Evolutionary conservation across 345 rosid genomes (phyloP), one percentile per base, ranked within the genome.

Genomic region (Diplotaxis tenuifolia): DNA sequence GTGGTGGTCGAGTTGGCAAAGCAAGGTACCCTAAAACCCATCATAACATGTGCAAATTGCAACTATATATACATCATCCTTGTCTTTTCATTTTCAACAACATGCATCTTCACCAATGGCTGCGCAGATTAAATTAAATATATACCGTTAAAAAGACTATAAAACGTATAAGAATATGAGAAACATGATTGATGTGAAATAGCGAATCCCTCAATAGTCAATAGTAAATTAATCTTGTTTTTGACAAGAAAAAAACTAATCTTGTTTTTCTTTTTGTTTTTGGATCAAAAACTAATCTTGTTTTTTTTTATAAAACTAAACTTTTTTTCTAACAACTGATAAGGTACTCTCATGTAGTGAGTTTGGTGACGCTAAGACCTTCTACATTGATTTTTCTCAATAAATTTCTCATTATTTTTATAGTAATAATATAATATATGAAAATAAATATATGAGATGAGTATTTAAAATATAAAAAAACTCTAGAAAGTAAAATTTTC

Each of bases 41-140:
- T 75, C 74, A 69, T 69, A 38, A 42, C 79, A 75, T 75, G 79
- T 69, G 74, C 74, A 61, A 62, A 53, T 74, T 74, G 68, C 55
- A 19, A 60, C 38, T 10, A 6, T 61, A 34, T 22, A 72, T 23
- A 74, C 68, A 67, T 67, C 68, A 74, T 6, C 31, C 28, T 66
- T 74, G 72, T 67, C 78, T 32, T 74, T 47, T 74, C 67, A 34
- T 56, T 29, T 6, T 66, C 65, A 50, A 74, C 66, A 66, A 74
- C 67, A 58, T 74, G 72, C 62, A 32, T 67, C 29, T 67, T 58
- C 36, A 52, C 73, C 68, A 75, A 75, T 75, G 68, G 56, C 73
- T 68, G 47, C 63, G 57, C 47, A 19, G 56, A 52, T 52, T 9
- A 61, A 23, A 52, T 52, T 9, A 61, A 23, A 6, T 52, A 61